A percentile compares a stretch with the other conserved stretches of the same genome.
Conservation (phyloP, 2,329 filamentous ascomycete genomes). For the Trichoderma gracile region DNA sequence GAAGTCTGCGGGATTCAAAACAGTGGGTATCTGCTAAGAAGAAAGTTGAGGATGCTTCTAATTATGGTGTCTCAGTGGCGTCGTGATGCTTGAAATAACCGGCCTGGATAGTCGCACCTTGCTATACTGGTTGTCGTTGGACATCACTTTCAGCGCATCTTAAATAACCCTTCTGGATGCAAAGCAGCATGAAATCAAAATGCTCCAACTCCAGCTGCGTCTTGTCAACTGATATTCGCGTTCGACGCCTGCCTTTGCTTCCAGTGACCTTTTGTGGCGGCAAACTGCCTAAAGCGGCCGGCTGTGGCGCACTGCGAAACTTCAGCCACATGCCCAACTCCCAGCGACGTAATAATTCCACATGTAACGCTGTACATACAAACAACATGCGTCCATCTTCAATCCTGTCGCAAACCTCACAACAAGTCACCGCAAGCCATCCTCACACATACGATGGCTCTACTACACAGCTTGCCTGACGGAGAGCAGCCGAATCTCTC, state of each 20-base stretch:
- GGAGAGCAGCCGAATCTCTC: conserved; percentile 33
- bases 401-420: conserved; percentile 7
- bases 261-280: neutral
- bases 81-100: no score
- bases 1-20: neutral
- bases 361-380: conserved; percentile 4
- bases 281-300: neutral
- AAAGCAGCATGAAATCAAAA: no score
- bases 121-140: no score
- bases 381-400: conserved; percentile 1
- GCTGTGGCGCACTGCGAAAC: conserved; percentile 34
- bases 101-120: no score
- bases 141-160: no score
- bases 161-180: no score
- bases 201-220: neutral
- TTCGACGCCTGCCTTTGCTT: neutral
- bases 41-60: no score
- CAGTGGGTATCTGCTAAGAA: no score
- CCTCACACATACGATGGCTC: conserved; percentile 6
- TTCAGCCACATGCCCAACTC: conserved; percentile 31
- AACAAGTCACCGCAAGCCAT: neutral
- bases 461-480: neutral
- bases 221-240: neutral
- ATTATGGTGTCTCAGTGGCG: no score
- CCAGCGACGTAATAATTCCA: conserved; percentile 25